Evolutionary conservation across 1,139 yeast species (phyloP).

Genomic region (Sugiyamaella neomexicana): DNA sequence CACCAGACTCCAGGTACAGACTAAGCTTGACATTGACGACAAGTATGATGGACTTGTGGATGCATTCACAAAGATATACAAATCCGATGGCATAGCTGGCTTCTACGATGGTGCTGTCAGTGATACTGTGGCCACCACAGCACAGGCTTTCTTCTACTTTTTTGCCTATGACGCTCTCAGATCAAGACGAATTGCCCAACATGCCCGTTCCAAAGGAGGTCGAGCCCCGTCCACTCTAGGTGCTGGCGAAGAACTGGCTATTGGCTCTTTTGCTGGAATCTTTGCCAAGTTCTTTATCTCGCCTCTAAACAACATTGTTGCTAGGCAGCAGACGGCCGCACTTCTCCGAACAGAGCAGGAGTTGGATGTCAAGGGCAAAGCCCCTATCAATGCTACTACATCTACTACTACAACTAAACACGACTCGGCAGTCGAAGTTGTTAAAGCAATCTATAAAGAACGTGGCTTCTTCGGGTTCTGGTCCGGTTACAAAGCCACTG

Average conservation of each 20-base stretch:
- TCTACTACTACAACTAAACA: background rate
- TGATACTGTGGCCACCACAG: constrained; percentile 37
- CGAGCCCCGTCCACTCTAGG: constrained; percentile 75
- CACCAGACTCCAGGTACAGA: constrained; percentile 70
- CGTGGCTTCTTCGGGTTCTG: constrained; percentile 70
- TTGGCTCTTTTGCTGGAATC: constrained; percentile 73
- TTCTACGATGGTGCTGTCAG: constrained; percentile 67
- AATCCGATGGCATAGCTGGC: constrained; percentile 52
- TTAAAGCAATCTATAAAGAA: constrained; percentile 54
- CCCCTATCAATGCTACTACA: background rate
- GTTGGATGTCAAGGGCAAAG: background rate
- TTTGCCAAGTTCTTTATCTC: constrained; percentile 40
- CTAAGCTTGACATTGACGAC: constrained; percentile 24
- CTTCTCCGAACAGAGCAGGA: constrained; percentile 12
- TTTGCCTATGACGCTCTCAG: constrained; percentile 80
- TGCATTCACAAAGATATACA: constrained; percentile 56
- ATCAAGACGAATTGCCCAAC: constrained; percentile 81
- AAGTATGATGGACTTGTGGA: constrained; percentile 59
- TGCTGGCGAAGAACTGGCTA: constrained; percentile 81
- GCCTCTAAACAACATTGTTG: constrained; percentile 39
- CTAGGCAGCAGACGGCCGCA: constrained; percentile 39
- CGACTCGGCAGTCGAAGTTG: constrained; percentile 29
- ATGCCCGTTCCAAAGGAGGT: constrained; percentile 75
- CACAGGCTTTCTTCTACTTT: constrained; percentile 50
- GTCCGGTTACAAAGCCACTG: constrained; percentile 72